Evolutionary conservation across 2,329 filamentous ascomycete genomes (phyloP), one percentile per base, ranked within the genome.

Genomic region (Zymoseptoria crescenta): DNA sequence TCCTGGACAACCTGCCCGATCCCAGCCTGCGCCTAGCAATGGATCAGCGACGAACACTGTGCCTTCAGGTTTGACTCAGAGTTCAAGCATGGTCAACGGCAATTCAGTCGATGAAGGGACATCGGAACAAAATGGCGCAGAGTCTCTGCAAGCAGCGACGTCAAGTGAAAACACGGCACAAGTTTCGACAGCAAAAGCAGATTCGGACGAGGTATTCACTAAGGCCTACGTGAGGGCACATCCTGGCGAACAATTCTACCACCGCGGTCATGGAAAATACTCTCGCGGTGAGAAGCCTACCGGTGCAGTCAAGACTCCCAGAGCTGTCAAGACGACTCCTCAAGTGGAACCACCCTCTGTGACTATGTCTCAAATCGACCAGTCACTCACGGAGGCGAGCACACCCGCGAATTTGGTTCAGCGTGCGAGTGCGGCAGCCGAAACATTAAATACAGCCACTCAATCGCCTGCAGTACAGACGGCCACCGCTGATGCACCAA

Each of bases 191-290:
- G 3, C 24, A 48, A n/a, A 9, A 7, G 35, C 48, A 16, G 50
- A 55, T 49, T 30, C 10, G 16, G 27, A 9, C 16, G 52, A 56
- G 51, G 57, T 65, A 1, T 62, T 64, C 20, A 58, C 62, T 58
- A 70, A 67, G 56, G 59, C 52, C 4, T 68, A 66, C 54, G 64
- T 66, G 9, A n/a, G 58, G 13, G 60, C 62, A 28, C 67, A 69
- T 55, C 67, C 67, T 5, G 49, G 63, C 9, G 55, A 62, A 56
- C 55, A 60, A n/a, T 70, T 68, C 29, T 64, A 70, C 52, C 68
- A 69, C 54, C 66, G 68, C 24, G 68, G 67, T n/a, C 67, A 69
- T 55, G 68, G 68, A n/a, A 62, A 64, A 16, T 69, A 64, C 35
- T 65, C 63, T 30, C 62, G 62, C 30, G 67, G 67, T 10, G 59